These are phyloP conservation scores for Hypericum perforatum DNA, from an alignment of 345 rosid species.

Conservation along the genomic window DNA sequence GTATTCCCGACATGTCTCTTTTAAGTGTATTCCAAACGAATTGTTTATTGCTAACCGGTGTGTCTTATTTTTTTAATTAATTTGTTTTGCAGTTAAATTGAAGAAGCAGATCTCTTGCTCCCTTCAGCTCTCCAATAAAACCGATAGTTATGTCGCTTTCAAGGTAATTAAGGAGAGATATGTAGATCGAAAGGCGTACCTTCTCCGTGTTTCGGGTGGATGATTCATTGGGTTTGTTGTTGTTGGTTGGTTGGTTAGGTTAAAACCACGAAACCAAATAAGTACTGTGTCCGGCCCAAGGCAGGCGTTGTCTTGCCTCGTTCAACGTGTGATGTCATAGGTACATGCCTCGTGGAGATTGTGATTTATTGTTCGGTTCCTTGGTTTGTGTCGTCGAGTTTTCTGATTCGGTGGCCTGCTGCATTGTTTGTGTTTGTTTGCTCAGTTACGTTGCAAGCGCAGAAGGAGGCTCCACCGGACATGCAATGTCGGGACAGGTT, in stretches of 20 bases:
- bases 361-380: neutral
- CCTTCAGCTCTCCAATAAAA: conserved; percentile 5
- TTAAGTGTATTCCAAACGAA: neutral
- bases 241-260: conserved; percentile 1
- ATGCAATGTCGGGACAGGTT: conserved; percentile 14
- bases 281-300: conserved; percentile 14
- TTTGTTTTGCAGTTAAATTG: conserved; percentile 2
- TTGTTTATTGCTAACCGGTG: neutral
- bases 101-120: conserved; percentile 10
- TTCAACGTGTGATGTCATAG: conserved; percentile 13
- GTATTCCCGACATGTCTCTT: neutral
- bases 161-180: conserved; percentile 1
- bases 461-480: conserved; percentile 8
- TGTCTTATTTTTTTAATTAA: neutral
- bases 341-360: neutral
- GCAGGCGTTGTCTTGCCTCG: conserved; percentile 9
- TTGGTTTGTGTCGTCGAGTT: neutral
- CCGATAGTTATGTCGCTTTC: conserved; percentile 9
- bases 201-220: neutral
- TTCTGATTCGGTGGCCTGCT: neutral
- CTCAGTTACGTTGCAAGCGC: conserved; percentile 13
- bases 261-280: conserved; percentile 13
- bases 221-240: neutral
- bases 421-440: neutral
- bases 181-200: no score